These are phyloP conservation scores for Pisolithus albus DNA, from an alignment of 768 basidiomycete genomes.

Conservation along the genomic window DNA sequence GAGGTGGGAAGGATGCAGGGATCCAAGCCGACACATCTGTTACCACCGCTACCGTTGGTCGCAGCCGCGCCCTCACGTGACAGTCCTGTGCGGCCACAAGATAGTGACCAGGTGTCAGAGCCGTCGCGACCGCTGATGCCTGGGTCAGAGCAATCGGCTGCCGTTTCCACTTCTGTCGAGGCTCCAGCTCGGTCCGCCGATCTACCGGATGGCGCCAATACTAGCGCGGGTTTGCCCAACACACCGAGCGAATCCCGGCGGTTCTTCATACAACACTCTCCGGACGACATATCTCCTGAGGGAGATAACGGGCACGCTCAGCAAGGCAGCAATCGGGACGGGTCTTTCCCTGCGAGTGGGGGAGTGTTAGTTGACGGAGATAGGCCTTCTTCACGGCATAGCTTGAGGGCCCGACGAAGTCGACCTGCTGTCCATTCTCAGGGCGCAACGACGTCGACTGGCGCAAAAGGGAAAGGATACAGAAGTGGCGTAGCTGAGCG, in stretches of 20 bases:
- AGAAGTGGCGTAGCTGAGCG: not conserved
- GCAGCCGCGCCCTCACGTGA: no score
- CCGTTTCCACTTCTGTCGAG: not conserved
- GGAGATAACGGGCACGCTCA: constrained; percentile 20
- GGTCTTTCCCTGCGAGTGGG: constrained; percentile 23
- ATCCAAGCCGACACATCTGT: constrained; percentile 14
- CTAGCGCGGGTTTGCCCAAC: constrained; percentile 13
- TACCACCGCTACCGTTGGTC: not conserved
- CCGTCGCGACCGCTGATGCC: not conserved
- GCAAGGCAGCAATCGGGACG: constrained; percentile 6
- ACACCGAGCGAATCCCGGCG: constrained; percentile 28
- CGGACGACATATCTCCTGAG: constrained; percentile 33
- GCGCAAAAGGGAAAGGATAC: constrained; percentile 9
- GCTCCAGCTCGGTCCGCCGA: no score
- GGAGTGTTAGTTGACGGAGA: constrained; percentile 20
- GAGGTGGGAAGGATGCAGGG: not conserved
- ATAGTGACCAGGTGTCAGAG: no score
- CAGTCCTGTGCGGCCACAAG: no score
- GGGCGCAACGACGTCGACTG: constrained; percentile 26
- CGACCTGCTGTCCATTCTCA: constrained; percentile 11
- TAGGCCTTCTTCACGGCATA: not conserved
- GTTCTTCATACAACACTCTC: constrained; percentile 42
- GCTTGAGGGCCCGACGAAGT: not conserved
- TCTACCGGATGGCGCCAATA: constrained; percentile 7
- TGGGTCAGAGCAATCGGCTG: not conserved